Evolutionary conservation across 176 grass and related monocot genomes (phyloP).

Genomic region (Cocos nucifera): DNA sequence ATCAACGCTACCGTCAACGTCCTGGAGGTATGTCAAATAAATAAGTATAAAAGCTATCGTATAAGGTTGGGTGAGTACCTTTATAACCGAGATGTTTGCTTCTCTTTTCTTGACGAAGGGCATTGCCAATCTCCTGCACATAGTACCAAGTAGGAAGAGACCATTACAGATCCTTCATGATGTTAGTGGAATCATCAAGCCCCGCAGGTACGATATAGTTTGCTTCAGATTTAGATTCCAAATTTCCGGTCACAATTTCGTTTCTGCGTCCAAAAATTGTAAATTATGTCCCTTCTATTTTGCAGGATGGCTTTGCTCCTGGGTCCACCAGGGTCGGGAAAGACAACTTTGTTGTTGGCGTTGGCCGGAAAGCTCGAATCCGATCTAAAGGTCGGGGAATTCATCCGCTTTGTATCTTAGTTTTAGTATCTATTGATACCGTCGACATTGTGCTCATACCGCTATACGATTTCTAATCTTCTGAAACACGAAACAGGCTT

Average conservation of each 20-base stretch:
- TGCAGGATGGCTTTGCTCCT: conserved; percentile 74
- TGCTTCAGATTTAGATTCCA: no score
- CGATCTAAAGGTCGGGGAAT: conserved; percentile 24
- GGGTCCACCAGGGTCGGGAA: conserved; percentile 62
- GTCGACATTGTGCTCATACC: no score
- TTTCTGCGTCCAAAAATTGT: no score
- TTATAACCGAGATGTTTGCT: no score
- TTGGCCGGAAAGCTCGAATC: conserved; percentile 57
- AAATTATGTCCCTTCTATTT: not conserved
- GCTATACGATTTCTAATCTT: no score
- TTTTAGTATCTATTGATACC: no score
- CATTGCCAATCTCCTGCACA: not conserved
- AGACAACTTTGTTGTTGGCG: conserved; percentile 58
- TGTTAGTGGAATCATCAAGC: conserved; percentile 62
- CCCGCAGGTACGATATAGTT: conserved; percentile 39
- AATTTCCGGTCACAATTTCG: no score
- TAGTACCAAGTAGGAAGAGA: conserved; percentile 22
- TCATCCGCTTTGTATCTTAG: no score
- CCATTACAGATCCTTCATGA: conserved; percentile 50
- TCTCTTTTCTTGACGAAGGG: not conserved
- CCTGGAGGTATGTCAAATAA: conserved; percentile 36
- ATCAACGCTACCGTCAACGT: conserved; percentile 49
- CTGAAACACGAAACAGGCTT: conserved; percentile 19
- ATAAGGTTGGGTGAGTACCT: no score
- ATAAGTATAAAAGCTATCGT: no score